A percentile compares a stretch with the other conserved stretches of the same genome.
These are phyloP conservation scores for Aphanoascus verrucosus DNA, from an alignment of 2,329 filamentous ascomycete genomes.

Conservation along the genomic window DNA sequence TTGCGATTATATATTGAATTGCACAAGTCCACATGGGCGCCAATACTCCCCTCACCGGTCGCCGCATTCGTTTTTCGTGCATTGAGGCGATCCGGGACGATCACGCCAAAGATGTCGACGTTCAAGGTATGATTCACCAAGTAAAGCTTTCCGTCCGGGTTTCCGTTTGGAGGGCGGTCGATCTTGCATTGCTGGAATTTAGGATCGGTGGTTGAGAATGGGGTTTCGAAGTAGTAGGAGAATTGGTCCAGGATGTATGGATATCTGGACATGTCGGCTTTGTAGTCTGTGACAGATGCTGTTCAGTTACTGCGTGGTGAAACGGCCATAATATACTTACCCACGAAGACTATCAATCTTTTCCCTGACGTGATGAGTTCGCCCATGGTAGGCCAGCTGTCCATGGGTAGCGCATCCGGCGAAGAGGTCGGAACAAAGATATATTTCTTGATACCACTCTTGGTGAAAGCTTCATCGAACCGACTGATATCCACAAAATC, in stretches of 20 bases:
- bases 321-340: conserved; percentile 17
- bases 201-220: conserved; percentile 33
- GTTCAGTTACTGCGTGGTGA: not conserved
- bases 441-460: conserved; percentile 26
- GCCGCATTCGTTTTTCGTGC: conserved; percentile 36
- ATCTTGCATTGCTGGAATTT: conserved; percentile 36
- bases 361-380: conserved; percentile 34
- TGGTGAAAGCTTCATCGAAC: conserved; percentile 27
- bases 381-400: conserved; percentile 35
- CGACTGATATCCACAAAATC: conserved; percentile 34
- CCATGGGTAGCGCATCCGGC: conserved; percentile 24
- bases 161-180: conserved; percentile 33
- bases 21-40: conserved; percentile 33
- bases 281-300: conserved; percentile 29
- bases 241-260: conserved; percentile 38
- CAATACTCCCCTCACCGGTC: conserved; percentile 35
- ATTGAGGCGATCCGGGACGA: conserved; percentile 34
- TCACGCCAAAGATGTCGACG: conserved; percentile 32
- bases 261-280: conserved; percentile 28
- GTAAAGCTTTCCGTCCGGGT: conserved; percentile 35
- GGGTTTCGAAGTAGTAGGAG: conserved; percentile 39
- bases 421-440: conserved; percentile 29
- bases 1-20: conserved; percentile 28
- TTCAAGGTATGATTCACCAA: conserved; percentile 42
- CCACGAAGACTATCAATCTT: conserved; percentile 36